Evolutionary conservation across 176 grass and related monocot species (phyloP).

Genomic region (Triticum dicoccoides): DNA sequence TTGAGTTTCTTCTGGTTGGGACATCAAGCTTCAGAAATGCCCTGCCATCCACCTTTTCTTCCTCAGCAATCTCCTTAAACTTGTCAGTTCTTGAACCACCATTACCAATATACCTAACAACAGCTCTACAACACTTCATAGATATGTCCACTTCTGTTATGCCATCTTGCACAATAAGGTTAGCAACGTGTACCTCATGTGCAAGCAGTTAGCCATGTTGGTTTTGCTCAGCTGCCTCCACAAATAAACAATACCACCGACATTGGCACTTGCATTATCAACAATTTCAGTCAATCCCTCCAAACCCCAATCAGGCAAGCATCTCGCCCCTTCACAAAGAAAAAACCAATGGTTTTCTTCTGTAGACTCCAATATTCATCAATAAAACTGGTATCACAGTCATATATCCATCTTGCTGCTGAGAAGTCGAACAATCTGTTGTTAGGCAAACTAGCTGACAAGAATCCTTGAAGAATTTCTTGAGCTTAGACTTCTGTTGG

Average conservation of each 20-base stretch:
- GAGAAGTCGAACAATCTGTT: too few relatives aligned
- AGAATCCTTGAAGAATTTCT: too few relatives aligned
- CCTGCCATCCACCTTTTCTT: background rate
- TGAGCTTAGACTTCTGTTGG: too few relatives aligned
- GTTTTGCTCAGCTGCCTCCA: background rate
- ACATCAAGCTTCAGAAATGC: background rate
- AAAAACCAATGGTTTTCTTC: too few relatives aligned
- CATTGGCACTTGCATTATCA: background rate
- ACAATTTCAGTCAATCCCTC: background rate
- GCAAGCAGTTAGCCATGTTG: background rate
- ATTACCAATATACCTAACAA: background rate
- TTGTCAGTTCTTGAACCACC: background rate
- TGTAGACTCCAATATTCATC: too few relatives aligned
- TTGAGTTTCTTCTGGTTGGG: background rate
- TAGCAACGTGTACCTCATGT: background rate
- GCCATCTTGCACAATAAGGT: background rate
- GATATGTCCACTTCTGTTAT: background rate
- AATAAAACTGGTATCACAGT: too few relatives aligned
- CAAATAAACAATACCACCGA: background rate
- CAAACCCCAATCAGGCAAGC: background rate
- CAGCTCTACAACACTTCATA: background rate
- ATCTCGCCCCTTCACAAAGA: background rate
- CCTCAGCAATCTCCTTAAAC: background rate
- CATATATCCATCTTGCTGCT: too few relatives aligned
- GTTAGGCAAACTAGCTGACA: too few relatives aligned